These are phyloP conservation scores for Globisporangium perplexum DNA, from an alignment of 352 stramenopile genomes.

Conservation along the genomic window DNA sequence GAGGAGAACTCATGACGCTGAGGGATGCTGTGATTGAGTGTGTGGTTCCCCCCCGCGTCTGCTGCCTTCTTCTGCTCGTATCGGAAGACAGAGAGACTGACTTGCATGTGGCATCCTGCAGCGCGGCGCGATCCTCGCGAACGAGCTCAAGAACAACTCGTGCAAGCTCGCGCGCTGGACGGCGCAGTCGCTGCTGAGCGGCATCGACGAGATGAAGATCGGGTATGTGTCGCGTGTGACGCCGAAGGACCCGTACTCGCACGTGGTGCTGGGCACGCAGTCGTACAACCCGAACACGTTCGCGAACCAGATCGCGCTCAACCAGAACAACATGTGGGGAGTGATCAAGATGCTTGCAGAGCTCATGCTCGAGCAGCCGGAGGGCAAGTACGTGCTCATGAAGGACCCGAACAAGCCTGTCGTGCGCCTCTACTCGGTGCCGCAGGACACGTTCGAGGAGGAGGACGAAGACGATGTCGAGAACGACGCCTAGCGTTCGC, in stretches of 20 bases:
- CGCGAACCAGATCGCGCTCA: slow-evolving; percentile 96
- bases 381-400: slow-evolving; percentile 99
- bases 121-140: slow-evolving; percentile 94
- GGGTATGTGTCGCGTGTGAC: slow-evolving; percentile 94
- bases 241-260: slow-evolving; percentile 94
- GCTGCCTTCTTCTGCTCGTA: no score
- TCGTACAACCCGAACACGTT: slow-evolving; percentile 97
- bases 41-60: no score
- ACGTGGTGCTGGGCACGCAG: slow-evolving; percentile 95
- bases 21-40: slow-evolving; percentile 8
- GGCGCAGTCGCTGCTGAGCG: slow-evolving; percentile 93
- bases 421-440: slow-evolving; percentile 95
- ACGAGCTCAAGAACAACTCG: slow-evolving; percentile 99
- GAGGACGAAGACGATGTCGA: slow-evolving; percentile 80
- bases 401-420: slow-evolving; percentile 98
- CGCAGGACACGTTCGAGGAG: slow-evolving; percentile 94
- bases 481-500: slow-evolving; percentile 22
- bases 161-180: slow-evolving; percentile 98
- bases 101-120: slow-evolving; percentile 29
- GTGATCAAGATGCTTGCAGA: slow-evolving; percentile 93
- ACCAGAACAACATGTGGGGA: slow-evolving; percentile 98
- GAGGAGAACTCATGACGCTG: slow-evolving; percentile 14
- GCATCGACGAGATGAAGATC: slow-evolving; percentile 97
- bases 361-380: slow-evolving; percentile 91
- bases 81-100: slow-evolving; percentile 1